A percentile compares a stretch with the other conserved stretches of the same genome.
Evolutionary conservation across 1,284 basidiomycete species (phyloP).

Genomic region (Neonothopanus nambi): DNA sequence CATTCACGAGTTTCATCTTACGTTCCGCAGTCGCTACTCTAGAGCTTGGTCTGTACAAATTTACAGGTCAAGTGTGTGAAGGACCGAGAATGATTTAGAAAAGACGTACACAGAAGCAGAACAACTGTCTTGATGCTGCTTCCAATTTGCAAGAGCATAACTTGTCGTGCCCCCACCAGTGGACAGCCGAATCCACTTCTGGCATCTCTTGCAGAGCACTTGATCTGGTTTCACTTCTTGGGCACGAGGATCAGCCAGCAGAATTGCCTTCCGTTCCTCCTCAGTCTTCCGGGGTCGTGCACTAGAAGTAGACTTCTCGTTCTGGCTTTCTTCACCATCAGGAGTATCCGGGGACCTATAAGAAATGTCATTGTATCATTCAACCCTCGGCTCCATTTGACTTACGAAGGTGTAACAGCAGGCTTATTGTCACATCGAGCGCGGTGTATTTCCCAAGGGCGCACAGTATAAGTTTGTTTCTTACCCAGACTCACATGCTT

Average conservation of each 20-base stretch:
- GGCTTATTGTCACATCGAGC: constrained; percentile 46
- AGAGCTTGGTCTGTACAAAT: constrained; percentile 44
- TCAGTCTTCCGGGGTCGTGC: constrained; percentile 30
- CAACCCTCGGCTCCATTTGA: too few relatives aligned
- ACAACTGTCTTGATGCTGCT: constrained; percentile 48
- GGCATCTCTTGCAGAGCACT: constrained; percentile 58
- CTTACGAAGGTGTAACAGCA: background rate
- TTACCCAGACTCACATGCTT: constrained; percentile 54
- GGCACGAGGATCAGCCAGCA: constrained; percentile 53
- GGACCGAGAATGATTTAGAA: constrained; percentile 10
- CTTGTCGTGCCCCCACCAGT: constrained; percentile 32
- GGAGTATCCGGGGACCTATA: constrained; percentile 2
- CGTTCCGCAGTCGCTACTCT: constrained; percentile 60
- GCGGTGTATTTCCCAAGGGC: constrained; percentile 59
- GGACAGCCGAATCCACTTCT: constrained; percentile 61
- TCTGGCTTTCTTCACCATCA: constrained; percentile 26
- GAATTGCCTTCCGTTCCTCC: constrained; percentile 46
- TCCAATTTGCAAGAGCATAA: constrained; percentile 55
- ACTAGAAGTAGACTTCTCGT: constrained; percentile 25
- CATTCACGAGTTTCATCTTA: constrained; percentile 59
- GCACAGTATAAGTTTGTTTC: constrained; percentile 53
- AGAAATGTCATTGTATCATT: background rate
- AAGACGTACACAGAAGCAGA: constrained; percentile 36
- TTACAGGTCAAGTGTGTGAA: background rate
- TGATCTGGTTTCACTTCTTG: constrained; percentile 49